Percentiles rank a stretch among this genome's conserved stretches.
These are phyloP conservation scores for Polyporus arcularius DNA, from an alignment of 768 basidiomycete species.

Conservation along the genomic window DNA sequence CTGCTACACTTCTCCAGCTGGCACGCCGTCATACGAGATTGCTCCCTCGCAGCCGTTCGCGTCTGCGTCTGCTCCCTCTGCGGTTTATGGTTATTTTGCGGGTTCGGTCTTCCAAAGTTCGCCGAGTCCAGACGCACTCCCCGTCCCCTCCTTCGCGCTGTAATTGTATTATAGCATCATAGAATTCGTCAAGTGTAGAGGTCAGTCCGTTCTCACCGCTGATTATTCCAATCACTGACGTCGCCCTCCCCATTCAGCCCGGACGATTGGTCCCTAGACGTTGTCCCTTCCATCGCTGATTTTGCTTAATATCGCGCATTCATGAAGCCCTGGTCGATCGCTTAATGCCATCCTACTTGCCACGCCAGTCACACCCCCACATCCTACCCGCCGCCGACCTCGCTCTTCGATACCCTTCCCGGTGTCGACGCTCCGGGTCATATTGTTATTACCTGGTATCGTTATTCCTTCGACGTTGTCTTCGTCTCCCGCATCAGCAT, in stretches of 20 bases:
- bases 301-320: slow-evolving; percentile 31
- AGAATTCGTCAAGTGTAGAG: slow-evolving; percentile 41
- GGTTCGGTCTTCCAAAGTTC: slow-evolving; percentile 87
- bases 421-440: neutral
- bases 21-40: slow-evolving; percentile 14
- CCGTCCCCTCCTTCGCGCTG: slow-evolving; percentile 60
- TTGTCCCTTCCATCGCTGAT: slow-evolving; percentile 30
- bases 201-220: slow-evolving; percentile 29
- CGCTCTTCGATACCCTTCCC: neutral
- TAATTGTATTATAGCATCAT: slow-evolving; percentile 35
- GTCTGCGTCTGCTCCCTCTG: slow-evolving; percentile 21
- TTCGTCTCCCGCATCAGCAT: slow-evolving; percentile 17
- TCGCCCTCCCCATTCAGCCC: slow-evolving; percentile 25
- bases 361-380: slow-evolving; percentile 23
- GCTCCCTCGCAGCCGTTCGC: neutral
- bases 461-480: slow-evolving; percentile 46
- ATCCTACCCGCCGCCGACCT: slow-evolving; percentile 23
- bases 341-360: slow-evolving; percentile 27
- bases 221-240: neutral
- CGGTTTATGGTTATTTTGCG: slow-evolving; percentile 60
- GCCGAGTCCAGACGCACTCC: slow-evolving; percentile 80
- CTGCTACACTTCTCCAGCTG: slow-evolving; percentile 7
- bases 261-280: slow-evolving; percentile 42
- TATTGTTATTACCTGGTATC: slow-evolving; percentile 34
- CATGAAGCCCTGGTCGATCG: slow-evolving; percentile 30